Conservation (phyloP, 2,329 filamentous ascomycete genomes). For the Rutstroemia sp. region DNA sequence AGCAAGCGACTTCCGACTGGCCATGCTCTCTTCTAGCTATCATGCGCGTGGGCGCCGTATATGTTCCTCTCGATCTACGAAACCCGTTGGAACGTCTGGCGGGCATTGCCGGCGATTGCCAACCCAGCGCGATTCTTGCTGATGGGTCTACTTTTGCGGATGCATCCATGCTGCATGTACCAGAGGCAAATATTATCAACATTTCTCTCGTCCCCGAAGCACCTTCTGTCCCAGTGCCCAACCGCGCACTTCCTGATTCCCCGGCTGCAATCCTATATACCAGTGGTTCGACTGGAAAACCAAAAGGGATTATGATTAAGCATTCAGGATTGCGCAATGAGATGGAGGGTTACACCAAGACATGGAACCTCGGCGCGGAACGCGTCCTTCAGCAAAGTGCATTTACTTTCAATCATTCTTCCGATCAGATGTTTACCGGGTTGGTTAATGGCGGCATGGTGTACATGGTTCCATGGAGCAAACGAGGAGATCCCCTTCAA, state of each 20-base stretch:
- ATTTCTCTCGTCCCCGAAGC: not conserved
- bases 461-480: conserved; percentile 9
- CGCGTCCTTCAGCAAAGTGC: conserved; percentile 17
- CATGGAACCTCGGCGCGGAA: conserved; percentile 10
- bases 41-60: conserved; percentile 27
- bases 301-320: conserved; percentile 36
- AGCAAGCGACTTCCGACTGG: conserved; percentile 18
- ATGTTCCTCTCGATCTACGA: conserved; percentile 30
- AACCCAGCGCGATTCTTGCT: conserved; percentile 27
- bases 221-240: not conserved
- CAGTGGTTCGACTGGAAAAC: conserved; percentile 45
- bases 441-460: conserved; percentile 15
- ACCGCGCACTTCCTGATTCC: not conserved
- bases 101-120: conserved; percentile 25
- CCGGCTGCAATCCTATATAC: conserved; percentile 52
- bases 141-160: conserved; percentile 21
- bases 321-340: conserved; percentile 21
- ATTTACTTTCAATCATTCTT: conserved; percentile 17
- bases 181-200: not conserved
- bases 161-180: not conserved
- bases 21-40: conserved; percentile 30
- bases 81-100: conserved; percentile 22
- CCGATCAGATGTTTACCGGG: conserved; percentile 14
- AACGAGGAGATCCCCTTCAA: conserved; percentile 15
- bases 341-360: conserved; percentile 17